These are phyloP conservation scores for Toxoplasma gondii DNA, from an alignment of 169 alveolate species.

Conservation along the genomic window DNA sequence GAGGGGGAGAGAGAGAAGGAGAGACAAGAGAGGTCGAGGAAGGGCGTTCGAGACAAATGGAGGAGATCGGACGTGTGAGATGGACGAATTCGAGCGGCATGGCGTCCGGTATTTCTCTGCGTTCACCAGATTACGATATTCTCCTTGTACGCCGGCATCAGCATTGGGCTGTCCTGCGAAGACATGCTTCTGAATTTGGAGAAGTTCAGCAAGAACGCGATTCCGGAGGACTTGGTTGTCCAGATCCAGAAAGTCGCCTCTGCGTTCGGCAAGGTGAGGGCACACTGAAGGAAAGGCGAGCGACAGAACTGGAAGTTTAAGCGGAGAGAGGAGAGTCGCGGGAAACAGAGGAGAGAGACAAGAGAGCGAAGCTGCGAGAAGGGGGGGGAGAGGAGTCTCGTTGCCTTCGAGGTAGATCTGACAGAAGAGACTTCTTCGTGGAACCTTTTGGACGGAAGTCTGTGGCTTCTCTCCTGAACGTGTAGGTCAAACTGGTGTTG, in stretches of 20 bases:
- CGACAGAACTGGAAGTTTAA: neutral
- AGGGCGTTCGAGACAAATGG: no score
- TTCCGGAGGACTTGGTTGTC: constrained; percentile 46
- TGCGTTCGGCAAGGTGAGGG: constrained; percentile 62
- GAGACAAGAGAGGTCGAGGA: no score
- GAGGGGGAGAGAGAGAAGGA: no score
- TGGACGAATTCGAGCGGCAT: no score
- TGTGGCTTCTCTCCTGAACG: constrained; percentile 78
- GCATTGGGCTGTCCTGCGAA: constrained; percentile 94
- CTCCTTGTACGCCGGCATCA: constrained; percentile 94
- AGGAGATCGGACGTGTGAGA: no score
- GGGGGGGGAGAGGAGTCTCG: neutral
- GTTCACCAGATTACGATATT: constrained; percentile 63
- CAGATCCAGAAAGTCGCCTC: constrained; percentile 58
- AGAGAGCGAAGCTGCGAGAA: neutral
- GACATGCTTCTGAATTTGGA: constrained; percentile 91
- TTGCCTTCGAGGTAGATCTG: neutral
- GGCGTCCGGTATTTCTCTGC: neutral
- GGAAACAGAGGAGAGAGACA: neutral
- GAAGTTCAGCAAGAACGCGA: constrained; percentile 89
- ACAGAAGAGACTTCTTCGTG: neutral
- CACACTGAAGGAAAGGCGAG: neutral
- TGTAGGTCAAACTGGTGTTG: constrained; percentile 93
- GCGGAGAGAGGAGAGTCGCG: no score
- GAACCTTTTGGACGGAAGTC: neutral